These are phyloP conservation scores for Nothopassalora personata DNA, from an alignment of 2,329 filamentous ascomycete species.

Conservation along the genomic window DNA sequence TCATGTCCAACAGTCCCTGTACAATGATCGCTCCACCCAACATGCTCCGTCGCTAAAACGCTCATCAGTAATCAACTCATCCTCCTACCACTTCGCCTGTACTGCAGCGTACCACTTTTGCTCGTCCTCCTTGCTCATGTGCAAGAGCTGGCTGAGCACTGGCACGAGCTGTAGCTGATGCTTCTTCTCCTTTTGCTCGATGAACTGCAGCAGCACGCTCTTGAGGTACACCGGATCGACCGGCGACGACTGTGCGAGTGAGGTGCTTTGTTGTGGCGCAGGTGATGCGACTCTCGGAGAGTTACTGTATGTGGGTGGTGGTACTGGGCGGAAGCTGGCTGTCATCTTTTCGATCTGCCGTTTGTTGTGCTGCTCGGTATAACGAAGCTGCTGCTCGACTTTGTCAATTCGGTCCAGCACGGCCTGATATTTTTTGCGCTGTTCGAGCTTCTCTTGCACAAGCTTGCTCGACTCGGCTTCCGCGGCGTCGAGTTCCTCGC, in stretches of 20 bases:
- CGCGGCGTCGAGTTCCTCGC: slow-evolving; percentile 76
- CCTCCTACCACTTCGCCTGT: slow-evolving; percentile 36
- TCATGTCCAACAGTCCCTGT: not conserved
- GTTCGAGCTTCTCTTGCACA: slow-evolving; percentile 68
- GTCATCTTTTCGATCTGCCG: slow-evolving; percentile 37
- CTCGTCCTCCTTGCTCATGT: slow-evolving; percentile 76
- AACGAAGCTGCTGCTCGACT: slow-evolving; percentile 55
- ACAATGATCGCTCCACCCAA: not conserved
- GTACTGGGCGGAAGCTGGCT: slow-evolving; percentile 43
- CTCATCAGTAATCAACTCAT: not conserved
- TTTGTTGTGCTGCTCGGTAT: slow-evolving; percentile 55
- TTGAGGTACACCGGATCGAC: slow-evolving; percentile 68
- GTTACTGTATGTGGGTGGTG: slow-evolving; percentile 56
- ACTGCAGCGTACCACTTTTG: slow-evolving; percentile 82
- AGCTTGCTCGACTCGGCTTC: slow-evolving; percentile 78
- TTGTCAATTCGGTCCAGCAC: slow-evolving; percentile 22
- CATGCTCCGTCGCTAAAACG: not conserved
- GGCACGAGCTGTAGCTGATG: slow-evolving; percentile 71
- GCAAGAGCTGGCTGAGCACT: slow-evolving; percentile 68
- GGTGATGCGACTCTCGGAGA: slow-evolving; percentile 49
- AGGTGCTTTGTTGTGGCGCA: slow-evolving; percentile 21
- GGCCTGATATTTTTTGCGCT: slow-evolving; percentile 14
- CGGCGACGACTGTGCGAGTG: slow-evolving; percentile 7
- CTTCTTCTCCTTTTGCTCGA: slow-evolving; percentile 75
- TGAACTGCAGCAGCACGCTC: slow-evolving; percentile 73